Evolutionary conservation across 495 filamentous ascomycete species (phyloP).

Genomic region (Daldinia childiae): DNA sequence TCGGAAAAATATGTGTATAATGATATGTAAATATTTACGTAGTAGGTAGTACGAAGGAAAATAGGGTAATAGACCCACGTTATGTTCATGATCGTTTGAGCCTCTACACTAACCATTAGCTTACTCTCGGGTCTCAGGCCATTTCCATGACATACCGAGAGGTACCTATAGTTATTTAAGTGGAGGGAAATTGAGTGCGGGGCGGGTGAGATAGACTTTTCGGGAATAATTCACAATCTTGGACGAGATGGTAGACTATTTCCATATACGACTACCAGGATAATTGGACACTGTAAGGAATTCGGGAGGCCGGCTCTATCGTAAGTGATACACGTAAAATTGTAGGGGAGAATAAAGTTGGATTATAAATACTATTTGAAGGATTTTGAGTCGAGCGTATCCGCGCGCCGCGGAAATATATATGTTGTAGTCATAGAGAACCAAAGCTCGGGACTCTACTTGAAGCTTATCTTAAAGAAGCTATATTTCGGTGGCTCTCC

Average conservation of each 20-base stretch:
- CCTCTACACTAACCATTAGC: not conserved
- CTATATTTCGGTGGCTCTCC: not conserved
- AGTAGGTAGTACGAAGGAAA: not conserved
- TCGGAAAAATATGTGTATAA: slow-evolving; percentile 9
- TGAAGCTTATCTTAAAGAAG: slow-evolving; percentile 1
- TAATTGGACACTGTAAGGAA: not conserved
- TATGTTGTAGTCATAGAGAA: slow-evolving; percentile 9
- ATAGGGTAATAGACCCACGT: not conserved
- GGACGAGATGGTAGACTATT: not conserved
- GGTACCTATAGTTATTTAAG: not conserved
- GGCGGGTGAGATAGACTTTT: not conserved
- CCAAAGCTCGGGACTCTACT: not conserved
- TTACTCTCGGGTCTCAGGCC: not conserved
- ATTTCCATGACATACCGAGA: not conserved
- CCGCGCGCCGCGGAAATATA: not conserved
- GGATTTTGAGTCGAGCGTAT: not conserved
- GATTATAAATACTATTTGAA: not conserved
- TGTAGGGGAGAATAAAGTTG: not conserved
- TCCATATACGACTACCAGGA: not conserved
- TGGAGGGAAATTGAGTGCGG: not conserved
- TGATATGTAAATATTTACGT: not conserved
- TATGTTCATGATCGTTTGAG: not conserved
- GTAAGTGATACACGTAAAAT: not conserved
- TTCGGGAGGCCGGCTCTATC: not conserved
- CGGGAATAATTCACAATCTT: not conserved